Conservation (phyloP, 768 basidiomycete genomes). For the Kwoniella mangroviensis region DNA sequence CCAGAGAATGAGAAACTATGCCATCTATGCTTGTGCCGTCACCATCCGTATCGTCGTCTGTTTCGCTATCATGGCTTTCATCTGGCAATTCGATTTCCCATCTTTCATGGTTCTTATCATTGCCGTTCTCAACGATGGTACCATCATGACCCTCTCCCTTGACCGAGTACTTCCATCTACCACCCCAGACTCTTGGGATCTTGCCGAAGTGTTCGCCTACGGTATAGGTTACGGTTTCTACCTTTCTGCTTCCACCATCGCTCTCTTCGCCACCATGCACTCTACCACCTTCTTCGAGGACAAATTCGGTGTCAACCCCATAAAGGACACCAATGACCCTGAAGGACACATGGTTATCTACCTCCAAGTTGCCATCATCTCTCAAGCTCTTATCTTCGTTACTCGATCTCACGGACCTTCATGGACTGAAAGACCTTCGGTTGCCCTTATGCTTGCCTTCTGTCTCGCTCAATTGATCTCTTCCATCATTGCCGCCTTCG, state of each 20-base stretch:
- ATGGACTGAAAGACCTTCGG: conserved; percentile 63
- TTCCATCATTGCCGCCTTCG: conserved; percentile 92
- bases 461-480: conserved; percentile 90
- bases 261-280: conserved; percentile 80
- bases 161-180: conserved; percentile 93
- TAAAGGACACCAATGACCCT: conserved; percentile 78
- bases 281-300: conserved; percentile 87
- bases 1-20: conserved; percentile 99
- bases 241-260: conserved; percentile 83
- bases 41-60: conserved; percentile 99
- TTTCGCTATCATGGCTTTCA: conserved; percentile 92
- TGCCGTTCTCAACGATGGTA: conserved; percentile 94
- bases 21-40: conserved; percentile 92
- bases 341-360: conserved; percentile 57
- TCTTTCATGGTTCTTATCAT: conserved; percentile 99
- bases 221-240: conserved; percentile 95
- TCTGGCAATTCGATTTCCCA: conserved; percentile 97
- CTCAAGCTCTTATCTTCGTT: conserved; percentile 95
- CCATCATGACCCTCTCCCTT: conserved; percentile 93
- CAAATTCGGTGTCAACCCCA: conserved; percentile 87
- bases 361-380: conserved; percentile 86
- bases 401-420: conserved; percentile 75
- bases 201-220: conserved; percentile 93
- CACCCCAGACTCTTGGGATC: conserved; percentile 93
- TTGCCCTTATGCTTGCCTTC: conserved; percentile 87